Percentiles rank a stretch among this genome's conserved stretches.
These are phyloP conservation scores for Citrus maxima DNA, from an alignment of 345 rosid species.

Conservation along the genomic window DNA sequence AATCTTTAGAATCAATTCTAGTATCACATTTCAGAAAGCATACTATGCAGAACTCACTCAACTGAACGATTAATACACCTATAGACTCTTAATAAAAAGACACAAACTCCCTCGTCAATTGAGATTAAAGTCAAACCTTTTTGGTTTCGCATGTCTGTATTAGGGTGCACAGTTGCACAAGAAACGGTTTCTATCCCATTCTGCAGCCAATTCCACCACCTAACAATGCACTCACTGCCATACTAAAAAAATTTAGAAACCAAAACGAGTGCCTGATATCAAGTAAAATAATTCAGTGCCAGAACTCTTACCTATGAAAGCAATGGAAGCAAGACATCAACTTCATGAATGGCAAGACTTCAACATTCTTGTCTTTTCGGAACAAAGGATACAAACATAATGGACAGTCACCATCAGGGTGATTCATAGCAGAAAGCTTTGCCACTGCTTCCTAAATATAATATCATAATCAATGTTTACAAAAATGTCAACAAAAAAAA, in stretches of 20 bases:
- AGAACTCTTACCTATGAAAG: conserved; percentile 65
- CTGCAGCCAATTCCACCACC: conserved; percentile 93
- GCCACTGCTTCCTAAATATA: conserved; percentile 77
- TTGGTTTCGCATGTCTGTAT: conserved; percentile 23
- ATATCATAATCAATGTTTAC: conserved; percentile 11
- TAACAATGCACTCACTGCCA: conserved; percentile 76
- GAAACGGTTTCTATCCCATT: conserved; percentile 38
- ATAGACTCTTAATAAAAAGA: not conserved
- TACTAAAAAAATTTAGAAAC: conserved; percentile 6
- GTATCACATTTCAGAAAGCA: conserved; percentile 1
- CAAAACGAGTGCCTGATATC: not conserved
- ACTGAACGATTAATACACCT: not conserved
- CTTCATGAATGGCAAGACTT: conserved; percentile 79
- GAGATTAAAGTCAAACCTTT: conserved; percentile 34
- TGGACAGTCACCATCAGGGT: conserved; percentile 89
- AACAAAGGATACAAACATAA: conserved; percentile 73
- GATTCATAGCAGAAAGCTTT: conserved; percentile 77
- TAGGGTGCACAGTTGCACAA: conserved; percentile 16
- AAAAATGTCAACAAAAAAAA: not conserved
- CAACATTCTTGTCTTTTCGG: conserved; percentile 41
- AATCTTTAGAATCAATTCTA: not conserved
- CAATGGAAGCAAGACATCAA: conserved; percentile 98
- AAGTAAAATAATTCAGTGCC: conserved; percentile 1
- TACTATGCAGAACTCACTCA: not conserved
- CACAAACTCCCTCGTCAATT: not conserved